Evolutionary conservation across 1,284 basidiomycete species (phyloP).

Genomic region (Trichosporon sp.): DNA sequence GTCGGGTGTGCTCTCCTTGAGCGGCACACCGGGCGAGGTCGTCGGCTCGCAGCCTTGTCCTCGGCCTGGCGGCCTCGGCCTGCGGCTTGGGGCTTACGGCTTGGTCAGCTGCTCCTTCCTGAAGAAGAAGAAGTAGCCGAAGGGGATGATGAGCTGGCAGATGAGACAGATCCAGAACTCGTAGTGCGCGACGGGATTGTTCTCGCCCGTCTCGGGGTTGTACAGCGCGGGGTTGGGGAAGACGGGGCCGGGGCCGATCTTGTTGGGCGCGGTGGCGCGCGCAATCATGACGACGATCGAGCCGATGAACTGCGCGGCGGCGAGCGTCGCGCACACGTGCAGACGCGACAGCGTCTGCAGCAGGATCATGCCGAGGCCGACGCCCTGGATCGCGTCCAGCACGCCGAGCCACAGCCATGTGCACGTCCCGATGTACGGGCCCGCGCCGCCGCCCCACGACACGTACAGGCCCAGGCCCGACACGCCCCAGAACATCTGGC

Average conservation of each 20-base stretch:
- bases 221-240: conserved; percentile 88
- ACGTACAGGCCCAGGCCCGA: conserved; percentile 62
- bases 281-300: conserved; percentile 50
- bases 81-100: no score
- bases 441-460: conserved; percentile 77
- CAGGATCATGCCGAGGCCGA: conserved; percentile 87
- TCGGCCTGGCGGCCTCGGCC: no score
- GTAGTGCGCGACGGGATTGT: conserved; percentile 47
- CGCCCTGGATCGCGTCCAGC: conserved; percentile 84
- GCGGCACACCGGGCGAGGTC: no score
- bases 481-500: conserved; percentile 60
- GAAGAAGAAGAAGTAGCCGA: conserved; percentile 90
- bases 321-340: conserved; percentile 86
- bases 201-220: conserved; percentile 60
- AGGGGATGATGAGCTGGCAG: conserved; percentile 65
- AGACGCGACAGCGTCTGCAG: conserved; percentile 86
- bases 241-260: conserved; percentile 73
- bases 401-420: conserved; percentile 93
- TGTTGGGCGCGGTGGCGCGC: conserved; percentile 47
- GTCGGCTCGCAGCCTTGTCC: no score
- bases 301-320: conserved; percentile 64
- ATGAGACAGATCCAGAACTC: conserved; percentile 80
- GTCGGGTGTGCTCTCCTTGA: no score
- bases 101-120: conserved; percentile 49
- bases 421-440: conserved; percentile 79